A percentile compares a stretch with the other conserved stretches of the same genome.
Conservation (phyloP, 305 asterid species). For the Fraxinus baroniana region DNA sequence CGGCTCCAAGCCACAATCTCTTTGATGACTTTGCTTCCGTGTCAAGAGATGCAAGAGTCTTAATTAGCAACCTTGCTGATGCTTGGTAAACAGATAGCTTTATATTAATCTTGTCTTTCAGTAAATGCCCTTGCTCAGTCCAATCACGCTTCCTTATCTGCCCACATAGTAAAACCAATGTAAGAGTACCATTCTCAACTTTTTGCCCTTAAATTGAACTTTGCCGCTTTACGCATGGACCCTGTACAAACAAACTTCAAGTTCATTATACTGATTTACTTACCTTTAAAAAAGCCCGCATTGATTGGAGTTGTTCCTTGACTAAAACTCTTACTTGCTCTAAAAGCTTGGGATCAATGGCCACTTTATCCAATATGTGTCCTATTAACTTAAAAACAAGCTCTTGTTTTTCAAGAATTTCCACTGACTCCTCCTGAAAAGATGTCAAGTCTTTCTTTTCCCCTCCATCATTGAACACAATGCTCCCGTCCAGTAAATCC, state of each 20-base stretch:
- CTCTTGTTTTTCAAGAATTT: constrained; percentile 80
- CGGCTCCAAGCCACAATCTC: constrained; percentile 83
- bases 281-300: constrained; percentile 82
- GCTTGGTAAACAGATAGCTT: constrained; percentile 90
- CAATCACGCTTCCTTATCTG: constrained; percentile 94
- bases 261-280: constrained; percentile 3
- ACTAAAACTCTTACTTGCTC: constrained; percentile 77
- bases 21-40: constrained; percentile 89
- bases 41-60: constrained; percentile 67
- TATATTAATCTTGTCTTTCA: constrained; percentile 75
- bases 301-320: constrained; percentile 66
- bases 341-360: constrained; percentile 62
- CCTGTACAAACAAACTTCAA: neutral
- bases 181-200: constrained; percentile 19
- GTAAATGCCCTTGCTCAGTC: constrained; percentile 85
- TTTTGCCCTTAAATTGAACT: constrained; percentile 1
- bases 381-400: constrained; percentile 70
- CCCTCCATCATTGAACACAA: constrained; percentile 36
- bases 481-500: constrained; percentile 45
- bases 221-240: constrained; percentile 18
- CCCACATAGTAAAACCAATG: constrained; percentile 32
- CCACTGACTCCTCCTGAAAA: constrained; percentile 72
- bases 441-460: constrained; percentile 45
- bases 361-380: constrained; percentile 54
- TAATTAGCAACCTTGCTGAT: constrained; percentile 75